These are phyloP conservation scores for Mortierella sp. DNA, from an alignment of 371 early-diverging fungal genomes.

Conservation along the genomic window DNA sequence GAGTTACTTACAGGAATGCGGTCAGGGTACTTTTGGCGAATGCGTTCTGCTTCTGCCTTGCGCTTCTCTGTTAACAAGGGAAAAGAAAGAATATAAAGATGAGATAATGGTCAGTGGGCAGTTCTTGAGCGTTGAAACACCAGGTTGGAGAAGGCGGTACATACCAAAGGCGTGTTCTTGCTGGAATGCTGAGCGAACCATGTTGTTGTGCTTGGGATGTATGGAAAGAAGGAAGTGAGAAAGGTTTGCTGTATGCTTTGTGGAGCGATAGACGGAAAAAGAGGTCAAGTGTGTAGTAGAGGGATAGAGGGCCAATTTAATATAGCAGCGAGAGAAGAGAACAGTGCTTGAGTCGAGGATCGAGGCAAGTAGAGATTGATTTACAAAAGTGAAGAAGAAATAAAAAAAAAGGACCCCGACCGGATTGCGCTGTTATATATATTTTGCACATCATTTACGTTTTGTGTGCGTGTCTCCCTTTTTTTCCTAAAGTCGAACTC, in stretches of 20 bases:
- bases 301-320: background rate
- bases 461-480: background rate
- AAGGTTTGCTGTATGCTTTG: slow-evolving; percentile 7
- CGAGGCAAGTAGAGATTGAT: background rate
- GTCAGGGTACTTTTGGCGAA: slow-evolving; percentile 97
- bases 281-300: background rate
- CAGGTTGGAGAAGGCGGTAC: slow-evolving; percentile 1
- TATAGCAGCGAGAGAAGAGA: slow-evolving; percentile 4
- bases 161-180: slow-evolving; percentile 96
- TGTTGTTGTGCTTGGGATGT: slow-evolving; percentile 13
- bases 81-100: background rate
- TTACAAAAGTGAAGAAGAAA: background rate
- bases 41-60: slow-evolving; percentile 96
- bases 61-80: slow-evolving; percentile 83
- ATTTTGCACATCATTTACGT: background rate
- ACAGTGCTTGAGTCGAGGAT: background rate
- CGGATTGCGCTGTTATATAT: background rate
- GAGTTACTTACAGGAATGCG: slow-evolving; percentile 86
- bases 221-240: background rate
- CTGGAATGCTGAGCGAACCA: slow-evolving; percentile 94
- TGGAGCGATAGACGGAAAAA: background rate
- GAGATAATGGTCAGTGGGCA: background rate
- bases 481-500: background rate
- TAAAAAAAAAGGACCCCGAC: background rate
- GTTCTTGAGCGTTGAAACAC: background rate